Base-by-base conservation (phyloP, 306 rosid genomes). In the Benincasa hispida region DNA sequence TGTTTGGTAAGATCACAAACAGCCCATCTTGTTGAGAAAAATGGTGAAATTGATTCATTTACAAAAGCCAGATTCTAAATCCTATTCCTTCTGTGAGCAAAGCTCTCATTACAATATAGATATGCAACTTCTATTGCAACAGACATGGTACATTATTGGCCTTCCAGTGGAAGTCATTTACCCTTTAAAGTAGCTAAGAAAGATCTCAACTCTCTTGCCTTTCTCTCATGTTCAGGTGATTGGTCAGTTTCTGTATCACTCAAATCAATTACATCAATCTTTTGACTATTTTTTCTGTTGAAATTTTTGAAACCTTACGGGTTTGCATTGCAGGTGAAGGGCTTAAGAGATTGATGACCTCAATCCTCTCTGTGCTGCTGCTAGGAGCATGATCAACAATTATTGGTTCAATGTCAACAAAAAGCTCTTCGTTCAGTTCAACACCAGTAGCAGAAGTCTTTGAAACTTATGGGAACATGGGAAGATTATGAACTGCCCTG, bases 211-310 rank as follows among this genome's bases (percentile, higher is more conserved):
- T 88, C 96, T 77, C 84, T 87, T 37, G 86, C 87, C 82, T 88
- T 92, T 76, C 80, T 78, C 76, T 78, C 85, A 78, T 92, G 96
- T 74, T 88, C 91, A 22, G 89, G 84, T 15, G 96, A 88, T 48
- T 60, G 60, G 28, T 89, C 96, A 65, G 80, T 83, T 76, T 92
- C 96, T 48, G 93, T 85, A 57, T 92, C 96, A 76, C 93, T 85
- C 90, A 89, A 82, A 77, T 82, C 82, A 84, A 91, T 87, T 81
- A 88, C 87, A 72, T 90, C 85, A 67, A 84, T 42, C 58, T 24
- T 67, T 74, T 84, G 72, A 66, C 53, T 79, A 79, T 72, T 82
- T 48, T n/a, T 76, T 69, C 61, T 78, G 74, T 57, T 66, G 78
- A 65, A 68, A 77, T 81, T 78, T n/a, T 81, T 10, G 80, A 73